These are phyloP conservation scores for Phoenix dactylifera DNA, from an alignment of 176 grass and related monocot genomes.

Conservation along the genomic window DNA sequence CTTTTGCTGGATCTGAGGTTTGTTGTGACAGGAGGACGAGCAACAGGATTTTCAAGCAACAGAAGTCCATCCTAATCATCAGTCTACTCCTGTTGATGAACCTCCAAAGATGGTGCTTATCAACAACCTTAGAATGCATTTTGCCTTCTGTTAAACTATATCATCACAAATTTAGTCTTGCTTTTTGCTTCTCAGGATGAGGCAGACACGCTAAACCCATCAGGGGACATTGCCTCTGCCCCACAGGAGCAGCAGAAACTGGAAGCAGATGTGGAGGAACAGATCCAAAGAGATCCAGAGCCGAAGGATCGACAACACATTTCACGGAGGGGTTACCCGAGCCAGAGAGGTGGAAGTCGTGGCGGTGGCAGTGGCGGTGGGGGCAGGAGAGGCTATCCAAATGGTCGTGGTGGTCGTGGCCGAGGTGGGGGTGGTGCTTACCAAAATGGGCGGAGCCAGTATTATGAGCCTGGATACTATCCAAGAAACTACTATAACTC, in stretches of 20 bases:
- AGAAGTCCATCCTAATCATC: neutral
- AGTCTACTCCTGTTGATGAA: neutral
- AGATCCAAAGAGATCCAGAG: slow-evolving; percentile 26
- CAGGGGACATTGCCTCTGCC: slow-evolving; percentile 18
- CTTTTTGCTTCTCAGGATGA: slow-evolving; percentile 27
- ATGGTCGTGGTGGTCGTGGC: slow-evolving; percentile 35
- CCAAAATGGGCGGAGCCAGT: slow-evolving; percentile 35
- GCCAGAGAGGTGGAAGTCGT: slow-evolving; percentile 35
- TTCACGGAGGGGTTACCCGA: slow-evolving; percentile 28
- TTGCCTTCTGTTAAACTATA: neutral
- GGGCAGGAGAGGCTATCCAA: slow-evolving; percentile 38
- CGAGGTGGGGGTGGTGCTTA: slow-evolving; percentile 18
- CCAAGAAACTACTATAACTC: slow-evolving; percentile 42
- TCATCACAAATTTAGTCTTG: no score
- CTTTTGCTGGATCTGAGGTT: no score
- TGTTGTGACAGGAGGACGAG: slow-evolving; percentile 2
- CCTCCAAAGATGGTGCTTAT: neutral
- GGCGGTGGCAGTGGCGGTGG: neutral
- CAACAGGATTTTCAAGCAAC: slow-evolving; percentile 5
- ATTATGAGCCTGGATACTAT: slow-evolving; percentile 44
- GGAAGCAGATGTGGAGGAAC: slow-evolving; percentile 40
- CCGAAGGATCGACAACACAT: slow-evolving; percentile 37
- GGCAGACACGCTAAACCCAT: slow-evolving; percentile 11
- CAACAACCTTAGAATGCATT: neutral
- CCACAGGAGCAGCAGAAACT: slow-evolving; percentile 42